A percentile compares a stretch with the other conserved stretches of the same genome.
phyloP scores from a whole-genome alignment of 176 grass and related monocot species.

The Oryza glaberrima region DNA sequence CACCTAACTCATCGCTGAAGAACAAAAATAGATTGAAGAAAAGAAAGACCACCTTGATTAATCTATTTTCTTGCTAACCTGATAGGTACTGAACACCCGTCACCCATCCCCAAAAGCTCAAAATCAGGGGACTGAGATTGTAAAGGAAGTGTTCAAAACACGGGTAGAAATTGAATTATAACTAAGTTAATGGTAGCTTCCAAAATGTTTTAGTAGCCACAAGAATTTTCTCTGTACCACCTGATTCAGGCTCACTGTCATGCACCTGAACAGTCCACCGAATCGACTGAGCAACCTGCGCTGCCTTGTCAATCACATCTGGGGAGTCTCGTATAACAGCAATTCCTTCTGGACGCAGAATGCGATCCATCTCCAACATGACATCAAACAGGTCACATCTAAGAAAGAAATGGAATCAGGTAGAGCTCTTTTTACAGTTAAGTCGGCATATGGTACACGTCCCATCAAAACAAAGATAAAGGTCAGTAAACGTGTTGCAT shows the following conservation, averaged over 20 bases:
- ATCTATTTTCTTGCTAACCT: slow-evolving; percentile 33
- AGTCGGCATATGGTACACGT: slow-evolving; percentile 10
- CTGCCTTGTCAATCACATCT: slow-evolving; percentile 67
- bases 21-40: slow-evolving; percentile 13
- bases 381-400: slow-evolving; percentile 93
- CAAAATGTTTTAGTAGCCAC: slow-evolving; percentile 83
- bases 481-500: neutral
- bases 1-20: slow-evolving; percentile 14
- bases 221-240: slow-evolving; percentile 72
- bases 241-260: slow-evolving; percentile 68
- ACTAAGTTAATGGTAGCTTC: slow-evolving; percentile 61
- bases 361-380: slow-evolving; percentile 97
- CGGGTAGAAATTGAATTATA: slow-evolving; percentile 37
- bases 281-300: slow-evolving; percentile 60
- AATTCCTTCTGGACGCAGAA: slow-evolving; percentile 84
- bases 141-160: slow-evolving; percentile 29
- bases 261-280: slow-evolving; percentile 72
- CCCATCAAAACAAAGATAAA: neutral
- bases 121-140: slow-evolving; percentile 35
- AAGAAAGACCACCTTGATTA: slow-evolving; percentile 29
- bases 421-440: neutral
- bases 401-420: slow-evolving; percentile 23
- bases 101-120: slow-evolving; percentile 34
- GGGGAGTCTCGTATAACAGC: slow-evolving; percentile 66
- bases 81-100: neutral